Base-by-base conservation (phyloP, 73 alveolate genomes). In the Breviolum minutum region DNA sequence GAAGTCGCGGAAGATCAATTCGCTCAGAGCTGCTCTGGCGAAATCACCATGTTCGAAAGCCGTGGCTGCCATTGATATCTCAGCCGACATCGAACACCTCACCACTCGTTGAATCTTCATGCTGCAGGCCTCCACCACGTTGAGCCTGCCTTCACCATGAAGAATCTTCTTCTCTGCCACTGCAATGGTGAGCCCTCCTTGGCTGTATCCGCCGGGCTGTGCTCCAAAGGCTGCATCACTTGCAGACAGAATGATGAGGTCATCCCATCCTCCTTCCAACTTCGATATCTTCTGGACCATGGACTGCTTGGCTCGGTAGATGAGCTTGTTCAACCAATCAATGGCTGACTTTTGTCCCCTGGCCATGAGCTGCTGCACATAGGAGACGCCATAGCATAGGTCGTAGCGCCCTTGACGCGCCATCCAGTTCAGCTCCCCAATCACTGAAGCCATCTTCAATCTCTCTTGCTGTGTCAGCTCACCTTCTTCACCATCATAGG, bases 71-170 rank as follows among this genome's bases (percentile, higher is more conserved):
- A 61, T 22, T 9, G 73, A 40, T 5, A 82, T 10, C 73, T 82
- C 92, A 6, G 92, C 92, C 0, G 60, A 17, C 92, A 82, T 82
- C 20, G 40, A 48, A 40, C 92, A 82, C 60, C 92, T 13, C 60
- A 82, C 92, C 26, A 82, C 92, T 8, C 92, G 32, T 17, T 48
- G 40, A 48, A 82, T 82, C 92, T 82, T 82, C 74, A 61, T 11
- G 92, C 92, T 82, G 29, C 54, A 13, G 6, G 69, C 92, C 74
- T 82, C 92, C 22, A 82, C 32, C 40, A 82, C n/a, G 73, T 48
- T 12, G 22, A 82, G 60, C 0, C 74, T 30, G 54, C n/a, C 92
- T 16, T 9, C 48, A 6, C 73, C 73, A 1, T 7, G 20, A 19
- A 82, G 54, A 6, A 82, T 73, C 0, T 24, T 17, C 27, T 69